Base-by-base conservation (phyloP, 2,329 filamentous ascomycete species). In the Aspergillus uvarum region DNA sequence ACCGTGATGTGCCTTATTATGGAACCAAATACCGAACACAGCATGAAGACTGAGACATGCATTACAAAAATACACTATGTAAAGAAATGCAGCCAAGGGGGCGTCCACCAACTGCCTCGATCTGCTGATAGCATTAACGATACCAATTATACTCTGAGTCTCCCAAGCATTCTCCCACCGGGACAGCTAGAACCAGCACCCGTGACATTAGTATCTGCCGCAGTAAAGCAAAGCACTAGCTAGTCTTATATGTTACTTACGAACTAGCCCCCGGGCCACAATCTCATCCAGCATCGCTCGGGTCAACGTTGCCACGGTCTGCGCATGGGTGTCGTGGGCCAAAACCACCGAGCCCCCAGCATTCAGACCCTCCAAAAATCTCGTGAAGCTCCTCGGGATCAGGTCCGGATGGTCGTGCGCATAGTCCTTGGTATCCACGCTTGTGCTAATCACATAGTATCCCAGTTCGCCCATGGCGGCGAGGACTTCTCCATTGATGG, bases 111-210 rank as follows among this genome's bases (percentile, higher is more conserved):
- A 29, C 26, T 29, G 26, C 26, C 26, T 29, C 8, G 26, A 3
- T 10, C 26, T 29, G 26, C 26, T 29, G 7, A 2, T 29, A 7
- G 26, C 26, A 29, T 32, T 58, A 63, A 38, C 75, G 72, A 66
- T 86, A 86, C 84, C 83, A 86, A 63, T 81, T 78, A 16, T 70
- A 74, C n/a, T 60, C 60, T 7, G 82, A 71, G 59, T 87, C 83
- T 0, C 80, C 80, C 16, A 87, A 75, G 59, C 85, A 87, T 60
- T 86, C 82, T 0, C 83, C 85, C 4, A 86, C 80, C 1, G 84
- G 84, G 29, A 84, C 82, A 48, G 80, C 79, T 68, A 67, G 64
- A 59, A 19, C 1, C 2, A 52, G 51, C 35, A 57, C 32, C 32
- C 32, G 32, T 12, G 32, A 12, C 16, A 47, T 56, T n/a, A 54